Evolutionary conservation across 345 rosid genomes (phyloP).

Genomic region (Brassica juncea): DNA sequence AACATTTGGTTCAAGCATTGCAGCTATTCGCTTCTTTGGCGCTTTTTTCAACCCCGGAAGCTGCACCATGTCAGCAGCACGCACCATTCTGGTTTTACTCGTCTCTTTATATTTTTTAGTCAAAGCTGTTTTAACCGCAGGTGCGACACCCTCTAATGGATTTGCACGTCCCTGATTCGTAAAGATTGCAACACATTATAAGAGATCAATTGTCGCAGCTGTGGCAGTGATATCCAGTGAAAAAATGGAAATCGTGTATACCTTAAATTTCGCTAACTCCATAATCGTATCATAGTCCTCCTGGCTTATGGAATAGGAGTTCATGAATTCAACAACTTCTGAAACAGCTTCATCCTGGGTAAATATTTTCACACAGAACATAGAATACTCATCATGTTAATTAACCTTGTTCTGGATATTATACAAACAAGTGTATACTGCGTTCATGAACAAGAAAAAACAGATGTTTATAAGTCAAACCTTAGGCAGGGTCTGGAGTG

Average conservation of each 20-base stretch:
- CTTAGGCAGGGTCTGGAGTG: slow-evolving; percentile 80
- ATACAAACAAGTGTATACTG: slow-evolving; percentile 7
- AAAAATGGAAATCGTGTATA: slow-evolving; percentile 22
- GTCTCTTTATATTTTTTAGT: slow-evolving; percentile 81
- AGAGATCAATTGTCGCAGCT: slow-evolving; percentile 11
- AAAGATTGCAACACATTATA: slow-evolving; percentile 4
- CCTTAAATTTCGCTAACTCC: slow-evolving; percentile 87
- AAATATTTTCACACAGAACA: slow-evolving; percentile 26
- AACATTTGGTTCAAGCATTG: slow-evolving; percentile 70
- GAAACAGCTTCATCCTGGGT: slow-evolving; percentile 87
- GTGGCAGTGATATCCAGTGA: slow-evolving; percentile 7
- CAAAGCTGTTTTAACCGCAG: slow-evolving; percentile 85
- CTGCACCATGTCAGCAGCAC: slow-evolving; percentile 82
- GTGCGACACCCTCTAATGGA: slow-evolving; percentile 83
- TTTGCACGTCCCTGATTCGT: slow-evolving; percentile 64
- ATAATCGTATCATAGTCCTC: slow-evolving; percentile 78
- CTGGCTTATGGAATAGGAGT: slow-evolving; percentile 82
- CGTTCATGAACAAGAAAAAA: neutral
- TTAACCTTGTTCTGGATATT: neutral
- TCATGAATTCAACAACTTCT: slow-evolving; percentile 88
- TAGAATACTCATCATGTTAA: neutral
- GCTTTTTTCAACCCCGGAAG: slow-evolving; percentile 86
- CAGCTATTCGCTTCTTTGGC: slow-evolving; percentile 77
- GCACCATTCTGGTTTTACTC: slow-evolving; percentile 71
- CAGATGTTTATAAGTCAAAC: slow-evolving; percentile 40